Percentiles rank a stretch among this genome's conserved stretches.
Conservation (phyloP, 371 early-diverging fungal species). For the Blakeslea trispora region DNA sequence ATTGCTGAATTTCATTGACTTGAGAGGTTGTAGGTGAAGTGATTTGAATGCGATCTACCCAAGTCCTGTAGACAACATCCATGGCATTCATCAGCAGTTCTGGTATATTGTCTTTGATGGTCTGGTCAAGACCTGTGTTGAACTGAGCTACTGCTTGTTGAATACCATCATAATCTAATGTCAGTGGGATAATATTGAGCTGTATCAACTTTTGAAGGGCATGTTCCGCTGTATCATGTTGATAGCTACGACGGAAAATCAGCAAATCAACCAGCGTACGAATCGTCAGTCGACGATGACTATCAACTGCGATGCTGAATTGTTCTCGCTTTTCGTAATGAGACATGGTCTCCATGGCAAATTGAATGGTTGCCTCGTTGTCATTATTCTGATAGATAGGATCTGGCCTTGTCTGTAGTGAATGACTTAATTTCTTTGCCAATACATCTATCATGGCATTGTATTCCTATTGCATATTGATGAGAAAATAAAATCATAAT, state of each 20-base stretch:
- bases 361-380: conserved; percentile 37
- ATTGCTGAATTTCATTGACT: conserved; percentile 13
- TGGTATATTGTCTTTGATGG: conserved; percentile 76
- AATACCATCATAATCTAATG: conserved; percentile 54
- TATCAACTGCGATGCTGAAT: conserved; percentile 41
- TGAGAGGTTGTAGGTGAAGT: not conserved
- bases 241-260: conserved; percentile 56
- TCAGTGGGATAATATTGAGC: conserved; percentile 62
- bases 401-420: conserved; percentile 33
- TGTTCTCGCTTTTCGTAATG: conserved; percentile 54
- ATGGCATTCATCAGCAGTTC: conserved; percentile 73
- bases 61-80: conserved; percentile 61
- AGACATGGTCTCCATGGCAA: conserved; percentile 48
- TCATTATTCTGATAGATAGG: conserved; percentile 6
- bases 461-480: conserved; percentile 51
- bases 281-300: conserved; percentile 50
- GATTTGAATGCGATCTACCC: conserved; percentile 11
- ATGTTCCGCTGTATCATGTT: conserved; percentile 50
- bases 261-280: conserved; percentile 56
- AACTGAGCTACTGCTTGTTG: conserved; percentile 68
- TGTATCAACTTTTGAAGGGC: conserved; percentile 16
- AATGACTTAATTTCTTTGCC: conserved; percentile 75
- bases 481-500: too few relatives aligned
- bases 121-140: conserved; percentile 58
- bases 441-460: conserved; percentile 77